Evolutionary conservation across 371 early-diverging fungal genomes (phyloP).

Genomic region (Paraphysoderma sedebokerense): DNA sequence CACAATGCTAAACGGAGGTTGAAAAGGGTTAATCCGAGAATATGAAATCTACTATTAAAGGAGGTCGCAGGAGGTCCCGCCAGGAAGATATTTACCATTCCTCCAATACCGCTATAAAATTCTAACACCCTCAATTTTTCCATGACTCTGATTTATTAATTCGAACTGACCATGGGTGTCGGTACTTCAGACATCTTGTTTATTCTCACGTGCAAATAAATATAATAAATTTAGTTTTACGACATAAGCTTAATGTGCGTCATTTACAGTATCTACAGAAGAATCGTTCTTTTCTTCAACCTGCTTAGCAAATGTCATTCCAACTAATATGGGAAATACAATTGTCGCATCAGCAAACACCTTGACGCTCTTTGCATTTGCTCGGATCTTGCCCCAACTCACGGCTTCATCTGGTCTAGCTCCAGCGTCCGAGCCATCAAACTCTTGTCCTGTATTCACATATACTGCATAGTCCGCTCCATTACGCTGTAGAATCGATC

Average conservation of each 20-base stretch:
- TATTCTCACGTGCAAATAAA: no score
- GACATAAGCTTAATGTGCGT: no score
- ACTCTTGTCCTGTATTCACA: conserved; percentile 97
- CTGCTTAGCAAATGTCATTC: conserved; percentile 93
- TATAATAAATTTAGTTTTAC: no score
- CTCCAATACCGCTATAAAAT: conserved; percentile 54
- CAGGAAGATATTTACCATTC: conserved; percentile 27
- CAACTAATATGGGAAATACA: conserved; percentile 88
- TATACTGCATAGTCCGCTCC: conserved; percentile 98
- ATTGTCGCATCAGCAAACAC: conserved; percentile 93
- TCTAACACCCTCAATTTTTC: conserved; percentile 27
- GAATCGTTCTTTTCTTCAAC: no score
- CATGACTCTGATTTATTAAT: no score
- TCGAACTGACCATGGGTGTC: no score
- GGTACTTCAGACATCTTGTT: no score
- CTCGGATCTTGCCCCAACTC: conserved; percentile 98
- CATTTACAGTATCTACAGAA: no score
- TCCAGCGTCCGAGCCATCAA: conserved; percentile 99
- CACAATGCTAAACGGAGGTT: neutral
- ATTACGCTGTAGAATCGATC: conserved; percentile 47
- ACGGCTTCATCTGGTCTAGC: conserved; percentile 98
- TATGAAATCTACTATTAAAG: neutral
- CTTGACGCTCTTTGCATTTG: conserved; percentile 78
- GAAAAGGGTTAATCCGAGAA: conserved; percentile 52
- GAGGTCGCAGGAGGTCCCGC: neutral